Base-by-base conservation (phyloP, 179 eudicot species). In the Spergularia azorica region DNA sequence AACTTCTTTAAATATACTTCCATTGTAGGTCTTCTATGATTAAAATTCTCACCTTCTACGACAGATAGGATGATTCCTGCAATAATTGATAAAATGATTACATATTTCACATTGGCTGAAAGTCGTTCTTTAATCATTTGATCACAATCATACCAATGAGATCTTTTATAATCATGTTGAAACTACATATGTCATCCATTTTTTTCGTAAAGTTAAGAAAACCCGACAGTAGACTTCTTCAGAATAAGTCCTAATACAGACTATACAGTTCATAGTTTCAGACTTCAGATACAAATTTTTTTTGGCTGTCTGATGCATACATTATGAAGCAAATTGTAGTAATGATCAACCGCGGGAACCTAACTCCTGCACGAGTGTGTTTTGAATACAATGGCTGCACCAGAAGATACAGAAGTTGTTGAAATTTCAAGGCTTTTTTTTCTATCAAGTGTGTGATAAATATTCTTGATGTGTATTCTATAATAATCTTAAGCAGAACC, bases 51-150 rank as follows among this genome's bases (percentile, higher is more conserved):
- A 2, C 32, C 32, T 26, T 26, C 2, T 26, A 0, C 68, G 54
- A 78, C 74, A 80, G 76, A 58, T 72, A 72, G 74, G 56, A 21
- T 81, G 70, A 81, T 81, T 81, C 78, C 70, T 77, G 17, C 5
- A 66, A 81, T 81, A 46, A 81, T 67, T 76, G 74, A 15, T 57
- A 17, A 57, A 72, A 70, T 67, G 70, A 81, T 78, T 41, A 43
- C 60, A 76, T 67, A 36, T 72, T 77, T 66, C 39, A 17, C 61
- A 81, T 73, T 77, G 7, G 52, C 74, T 63, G 39, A 39, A 61
- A 77, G 76, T 81, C 78, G 43, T 62, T 68, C 9, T 74, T 81
- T 13, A 64, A 50, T 15, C 17, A 5, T 38, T 32, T 60, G 61
- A 61, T 77, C 20, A 21, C 48, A 59, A 72, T 48, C 69, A 62